These are phyloP conservation scores for Diaporthe australafricana DNA, from an alignment of 2,329 filamentous ascomycete species.

Conservation along the genomic window DNA sequence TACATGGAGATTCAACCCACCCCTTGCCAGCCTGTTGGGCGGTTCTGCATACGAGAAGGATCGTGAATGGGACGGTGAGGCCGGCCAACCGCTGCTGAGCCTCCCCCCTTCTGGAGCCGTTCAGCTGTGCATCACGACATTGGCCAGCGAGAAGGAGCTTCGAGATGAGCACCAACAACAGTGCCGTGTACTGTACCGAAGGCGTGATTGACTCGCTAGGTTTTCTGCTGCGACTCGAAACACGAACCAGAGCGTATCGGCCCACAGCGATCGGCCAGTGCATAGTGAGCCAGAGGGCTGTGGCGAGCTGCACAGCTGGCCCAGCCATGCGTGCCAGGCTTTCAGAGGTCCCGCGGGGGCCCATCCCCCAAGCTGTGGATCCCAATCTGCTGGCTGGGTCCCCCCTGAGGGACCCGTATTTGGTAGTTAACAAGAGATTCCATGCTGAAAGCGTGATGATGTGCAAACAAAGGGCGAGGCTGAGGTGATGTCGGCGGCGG, in stretches of 20 bases:
- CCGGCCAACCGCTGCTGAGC: slow-evolving; percentile 11
- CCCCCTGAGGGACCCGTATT: slow-evolving; percentile 26
- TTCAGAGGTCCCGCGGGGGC: neutral
- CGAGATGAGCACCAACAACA: neutral
- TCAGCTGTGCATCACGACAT: neutral
- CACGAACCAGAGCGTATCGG: neutral
- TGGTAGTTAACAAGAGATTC: neutral
- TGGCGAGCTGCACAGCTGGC: neutral
- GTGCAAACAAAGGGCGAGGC: slow-evolving; percentile 12
- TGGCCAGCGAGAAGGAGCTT: neutral
- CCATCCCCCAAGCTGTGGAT: slow-evolving; percentile 1
- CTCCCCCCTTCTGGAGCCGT: neutral
- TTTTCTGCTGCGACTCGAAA: slow-evolving; percentile 14
- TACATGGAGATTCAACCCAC: too few species aligned
- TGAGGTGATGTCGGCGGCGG: neutral
- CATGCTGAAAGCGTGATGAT: neutral
- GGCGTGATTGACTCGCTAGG: slow-evolving; percentile 10
- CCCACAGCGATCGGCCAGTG: slow-evolving; percentile 14
- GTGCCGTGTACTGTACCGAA: slow-evolving; percentile 14
- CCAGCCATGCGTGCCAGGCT: slow-evolving; percentile 2
- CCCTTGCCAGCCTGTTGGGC: slow-evolving; percentile 6
- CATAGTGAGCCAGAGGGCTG: neutral
- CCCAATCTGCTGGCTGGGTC: slow-evolving; percentile 26
- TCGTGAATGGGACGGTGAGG: slow-evolving; percentile 16
- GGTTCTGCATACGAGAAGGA: slow-evolving; percentile 22